Conservation (phyloP, 2,329 filamentous ascomycete genomes). For the Cladosporium sp. region DNA sequence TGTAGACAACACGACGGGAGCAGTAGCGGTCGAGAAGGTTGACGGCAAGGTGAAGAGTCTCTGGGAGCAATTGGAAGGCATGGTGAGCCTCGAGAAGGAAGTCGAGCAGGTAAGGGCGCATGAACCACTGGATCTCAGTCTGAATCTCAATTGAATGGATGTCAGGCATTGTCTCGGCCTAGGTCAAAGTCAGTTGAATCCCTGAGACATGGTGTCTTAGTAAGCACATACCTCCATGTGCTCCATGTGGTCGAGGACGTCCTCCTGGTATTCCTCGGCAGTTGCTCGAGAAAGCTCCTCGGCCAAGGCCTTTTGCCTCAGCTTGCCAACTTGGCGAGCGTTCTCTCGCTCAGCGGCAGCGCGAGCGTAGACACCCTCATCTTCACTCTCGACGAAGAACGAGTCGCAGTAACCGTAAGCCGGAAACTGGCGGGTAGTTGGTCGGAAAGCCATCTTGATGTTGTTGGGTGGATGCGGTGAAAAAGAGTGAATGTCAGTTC, state of each 20-base stretch:
- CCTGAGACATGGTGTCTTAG: conserved; percentile 23
- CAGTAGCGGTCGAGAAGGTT: conserved; percentile 98
- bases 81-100: conserved; percentile 96
- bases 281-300: conserved; percentile 82
- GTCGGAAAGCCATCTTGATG: conserved; percentile 52
- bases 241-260: conserved; percentile 90
- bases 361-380: conserved; percentile 48
- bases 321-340: conserved; percentile 70
- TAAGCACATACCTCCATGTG: conserved; percentile 72
- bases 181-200: conserved; percentile 7
- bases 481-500: conserved; percentile 42
- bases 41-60: conserved; percentile 92
- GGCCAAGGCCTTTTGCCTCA: conserved; percentile 81
- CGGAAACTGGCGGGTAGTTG: conserved; percentile 32
- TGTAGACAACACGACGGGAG: conserved; percentile 95
- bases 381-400: conserved; percentile 61
- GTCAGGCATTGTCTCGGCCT: conserved; percentile 85
- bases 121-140: conserved; percentile 99
- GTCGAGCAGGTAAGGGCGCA: conserved; percentile 96
- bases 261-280: conserved; percentile 86
- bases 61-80: conserved; percentile 86
- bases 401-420: conserved; percentile 62
- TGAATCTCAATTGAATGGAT: conserved; percentile 98
- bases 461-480: conserved; percentile 31
- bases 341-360: conserved; percentile 69